Base-by-base conservation (phyloP, 192 early-diverging fungal genomes). In the Diversispora epigaea region DNA sequence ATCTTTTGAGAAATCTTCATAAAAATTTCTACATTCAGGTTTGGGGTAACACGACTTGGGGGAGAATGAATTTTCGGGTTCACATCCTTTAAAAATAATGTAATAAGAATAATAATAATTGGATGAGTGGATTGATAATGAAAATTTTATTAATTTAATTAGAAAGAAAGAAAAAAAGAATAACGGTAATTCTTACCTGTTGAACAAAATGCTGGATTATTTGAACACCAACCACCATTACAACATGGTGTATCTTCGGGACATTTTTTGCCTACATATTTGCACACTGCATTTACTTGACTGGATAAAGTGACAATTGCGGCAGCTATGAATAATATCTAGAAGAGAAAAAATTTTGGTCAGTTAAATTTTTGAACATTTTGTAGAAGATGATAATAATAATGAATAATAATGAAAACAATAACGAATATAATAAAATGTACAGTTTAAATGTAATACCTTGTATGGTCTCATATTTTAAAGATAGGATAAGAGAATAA, bases 161-260 rank as follows among this genome's bases (percentile, higher is more conserved):
- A 22, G 21, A 22, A 6, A 62, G 19, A 11, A 62, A 64, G n/a
- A 40, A 9, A 39, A n/a, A 2, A 10, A 17, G 5, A 14, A 40
- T 14, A 10, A 17, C 6, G 40, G 41, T 19, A 17, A 65, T 7
- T 44, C 70, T 71, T n/a, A 71, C 70, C 70, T 21, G n/a, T 57
- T 8, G 78, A 55, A 47, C 81, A 82, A 60, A 79, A 82, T 6
- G 76, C 76, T 22, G 71, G 64, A 49, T 78, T 78, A 52, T 80
- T 80, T 19, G 81, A 77, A 15, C 81, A 82, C 78, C 78, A 82
- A 22, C 82, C 82, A 2, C 65, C 76, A 66, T 83, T 77, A 63
- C 82, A 83, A 43, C 82, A 83, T 10, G 80, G 82, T n/a, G 82
- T 80, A n/a, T 83, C 78, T 60, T 80, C 58, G 5, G 82, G 82